phyloP scores from a whole-genome alignment of 1,139 yeast species.

The Magnusiomyces fungicola region DNA sequence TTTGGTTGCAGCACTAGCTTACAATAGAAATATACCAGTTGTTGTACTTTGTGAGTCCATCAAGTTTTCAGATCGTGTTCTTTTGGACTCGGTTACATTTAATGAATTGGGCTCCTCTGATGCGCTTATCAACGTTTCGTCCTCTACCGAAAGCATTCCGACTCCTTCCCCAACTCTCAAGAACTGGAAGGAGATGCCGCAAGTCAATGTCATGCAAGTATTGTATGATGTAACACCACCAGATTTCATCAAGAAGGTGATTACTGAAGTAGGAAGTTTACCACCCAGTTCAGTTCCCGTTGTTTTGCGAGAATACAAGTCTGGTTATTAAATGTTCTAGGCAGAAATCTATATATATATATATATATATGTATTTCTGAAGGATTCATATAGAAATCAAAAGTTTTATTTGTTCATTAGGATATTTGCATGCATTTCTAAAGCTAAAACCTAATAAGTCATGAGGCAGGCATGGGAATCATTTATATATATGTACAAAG shows the following conservation, averaged over 20 bases:
- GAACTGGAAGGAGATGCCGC: conserved; percentile 57
- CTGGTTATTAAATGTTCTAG: conserved; percentile 1
- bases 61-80: conserved; percentile 92
- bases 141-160: conserved; percentile 27
- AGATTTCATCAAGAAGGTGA: conserved; percentile 84
- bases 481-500: no score
- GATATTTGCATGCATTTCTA: no score
- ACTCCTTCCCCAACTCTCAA: conserved; percentile 39
- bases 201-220: conserved; percentile 70
- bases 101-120: conserved; percentile 89
- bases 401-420: no score
- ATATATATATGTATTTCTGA: no score
- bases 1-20: conserved; percentile 84
- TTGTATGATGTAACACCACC: conserved; percentile 95
- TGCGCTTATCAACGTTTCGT: conserved; percentile 51
- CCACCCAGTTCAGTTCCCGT: conserved; percentile 98
- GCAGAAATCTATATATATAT: no score
- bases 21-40: conserved; percentile 84
- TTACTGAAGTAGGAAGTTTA: conserved; percentile 91
- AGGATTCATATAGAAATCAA: no score
- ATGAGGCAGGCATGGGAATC: no score
- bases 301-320: conserved; percentile 83
- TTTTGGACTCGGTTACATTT: conserved; percentile 86
- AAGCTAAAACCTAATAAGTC: no score
- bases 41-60: conserved; percentile 92